These are phyloP conservation scores for Pichia californica DNA, from an alignment of 805 yeast genomes.

Conservation along the genomic window DNA sequence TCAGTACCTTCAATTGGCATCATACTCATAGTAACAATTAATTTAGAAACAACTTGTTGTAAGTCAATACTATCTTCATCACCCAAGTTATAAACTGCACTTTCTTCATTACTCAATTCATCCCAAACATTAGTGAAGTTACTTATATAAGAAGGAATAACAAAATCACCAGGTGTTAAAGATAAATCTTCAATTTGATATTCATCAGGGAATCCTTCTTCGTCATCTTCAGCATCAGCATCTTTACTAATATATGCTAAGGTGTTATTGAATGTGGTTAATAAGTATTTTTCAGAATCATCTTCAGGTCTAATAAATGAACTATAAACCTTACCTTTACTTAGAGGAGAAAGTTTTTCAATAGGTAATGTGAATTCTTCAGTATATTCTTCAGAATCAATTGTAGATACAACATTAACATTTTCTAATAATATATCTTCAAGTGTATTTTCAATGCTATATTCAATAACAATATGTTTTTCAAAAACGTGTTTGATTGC, in stretches of 20 bases:
- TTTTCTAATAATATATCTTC: conserved; percentile 70
- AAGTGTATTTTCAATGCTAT: conserved; percentile 77
- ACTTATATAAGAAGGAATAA: conserved; percentile 70
- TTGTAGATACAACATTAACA: conserved; percentile 62
- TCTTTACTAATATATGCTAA: conserved; percentile 75
- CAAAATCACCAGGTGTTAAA: conserved; percentile 73
- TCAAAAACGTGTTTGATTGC: conserved; percentile 80
- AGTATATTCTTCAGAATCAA: conserved; percentile 48
- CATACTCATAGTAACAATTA: conserved; percentile 51
- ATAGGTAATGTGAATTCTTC: conserved; percentile 75
- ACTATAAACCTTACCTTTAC: conserved; percentile 70
- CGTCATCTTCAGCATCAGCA: conserved; percentile 61
- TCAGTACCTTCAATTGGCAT: conserved; percentile 73
- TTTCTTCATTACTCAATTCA: conserved; percentile 55
- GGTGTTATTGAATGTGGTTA: conserved; percentile 51
- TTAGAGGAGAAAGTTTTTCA: conserved; percentile 63
- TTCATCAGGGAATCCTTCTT: conserved; percentile 88
- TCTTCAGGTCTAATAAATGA: conserved; percentile 59
- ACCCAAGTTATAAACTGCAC: conserved; percentile 62
- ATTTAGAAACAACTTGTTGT: conserved; percentile 50
- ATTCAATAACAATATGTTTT: conserved; percentile 70
- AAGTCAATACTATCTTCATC: conserved; percentile 35
- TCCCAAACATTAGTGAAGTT: conserved; percentile 71
- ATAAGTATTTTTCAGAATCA: conserved; percentile 17
- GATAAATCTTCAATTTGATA: conserved; percentile 81